Base-by-base conservation (phyloP, 768 basidiomycete genomes). In the Lentinula guzmanii region DNA sequence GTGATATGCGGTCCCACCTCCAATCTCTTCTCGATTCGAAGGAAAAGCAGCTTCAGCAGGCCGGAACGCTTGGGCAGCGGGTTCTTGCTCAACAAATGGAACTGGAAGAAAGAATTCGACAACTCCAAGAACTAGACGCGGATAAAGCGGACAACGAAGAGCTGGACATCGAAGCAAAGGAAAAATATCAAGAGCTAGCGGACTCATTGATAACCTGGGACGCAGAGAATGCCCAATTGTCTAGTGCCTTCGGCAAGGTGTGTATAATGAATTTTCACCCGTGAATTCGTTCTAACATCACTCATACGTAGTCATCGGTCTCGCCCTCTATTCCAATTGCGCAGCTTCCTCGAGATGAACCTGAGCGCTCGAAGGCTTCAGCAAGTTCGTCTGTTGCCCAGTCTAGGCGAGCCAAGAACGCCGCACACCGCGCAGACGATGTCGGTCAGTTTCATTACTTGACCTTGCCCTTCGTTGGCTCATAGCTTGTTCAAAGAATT, bases 11-110 rank as follows among this genome's bases (percentile, higher is more conserved):
- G 68, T 78, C 79, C 61, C 80, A 85, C 62, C 78, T 87, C 11
- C 85, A 87, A 61, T 75, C 74, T 62, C 86, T 97, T 62, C 84
- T 98, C 66, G 92, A 93, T 75, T 82, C 78, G 71, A 98, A 98
- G 80, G 91, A 95, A 74, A 86, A 87, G 70, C 94, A 98, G 73
- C 87, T 98, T 37, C 87, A 93, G 65, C 90, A 93, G 65, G 93
- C 93, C 4, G 95, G 92, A 41, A 89, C 87, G 60, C 86, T 98
- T 70, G 95, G 96, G 56, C 94, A 97, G 75, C 90, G 92, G 72
- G 86, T 98, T 68, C 86, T 98, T 63, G 84, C 86, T 18, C 96
- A 98, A 78, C 93, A 93, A 75, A 88, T 92, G 76, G 92, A 96
- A 70, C 84, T 98, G 64, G 93, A 97, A 74, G 87, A 89, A 70